Evolutionary conservation across 1,284 basidiomycete genomes (phyloP), one percentile per base, ranked within the genome.

Genomic region (Puccinia polysora): DNA sequence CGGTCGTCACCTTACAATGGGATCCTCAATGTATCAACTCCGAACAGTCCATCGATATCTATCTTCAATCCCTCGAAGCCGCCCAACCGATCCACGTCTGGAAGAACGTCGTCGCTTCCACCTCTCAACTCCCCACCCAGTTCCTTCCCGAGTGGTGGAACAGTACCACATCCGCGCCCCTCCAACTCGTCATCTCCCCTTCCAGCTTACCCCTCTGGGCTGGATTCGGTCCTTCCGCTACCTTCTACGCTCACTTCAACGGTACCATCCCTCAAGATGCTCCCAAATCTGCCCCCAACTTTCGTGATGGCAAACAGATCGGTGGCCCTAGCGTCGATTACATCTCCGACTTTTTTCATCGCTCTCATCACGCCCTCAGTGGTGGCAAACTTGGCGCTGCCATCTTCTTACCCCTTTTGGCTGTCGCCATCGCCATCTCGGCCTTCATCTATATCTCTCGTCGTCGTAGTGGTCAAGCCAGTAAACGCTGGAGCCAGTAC

Each of bases 101-200:
- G 68, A 60, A 70, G 49, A 59, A 58, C 34, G 58, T 70, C 32
- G 47, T 40, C 8, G 58, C 58, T n/a, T 70, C 68, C 15, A 49
- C 32, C 30, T 30, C 28, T 23, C 40, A 70, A 34, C 23, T 70
- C 5, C 25, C 68, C 15, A 62, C 68, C 15, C 43, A 56, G 12
- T 62, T 70, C 68, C 36, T 52, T 0, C 68, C 68, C 3, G 55
- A 56, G 7, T 70, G 68, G 68, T 70, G 68, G 68, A 70, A 70
- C 30, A 62, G 47, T 40, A 62, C 68, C 32, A 23, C 52, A 18
- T 47, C 68, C 15, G 58, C 49, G 36, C 38, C 56, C 1, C 49
- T 70, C 28, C 68, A 70, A 49, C 10, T 70, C 14, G 47, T 70
- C 34, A 62, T 70, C 45, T 62, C 68, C 12, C 53, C 53, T 14